Percentiles rank a stretch among this genome's conserved stretches.
These are phyloP conservation scores for Lentinus polychrous DNA, from an alignment of 1,284 basidiomycete genomes.

Conservation along the genomic window DNA sequence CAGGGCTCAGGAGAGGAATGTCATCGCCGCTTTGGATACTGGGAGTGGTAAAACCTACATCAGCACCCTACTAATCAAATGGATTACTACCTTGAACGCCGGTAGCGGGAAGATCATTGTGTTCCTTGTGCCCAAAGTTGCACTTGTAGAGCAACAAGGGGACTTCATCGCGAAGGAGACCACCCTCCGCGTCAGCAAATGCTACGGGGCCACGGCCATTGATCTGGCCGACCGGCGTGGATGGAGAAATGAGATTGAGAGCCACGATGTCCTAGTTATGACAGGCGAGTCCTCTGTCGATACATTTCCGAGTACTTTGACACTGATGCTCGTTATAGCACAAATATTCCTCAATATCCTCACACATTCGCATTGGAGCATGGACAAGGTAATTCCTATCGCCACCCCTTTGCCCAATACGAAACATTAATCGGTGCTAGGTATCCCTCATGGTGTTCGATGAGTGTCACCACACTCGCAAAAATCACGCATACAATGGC, in stretches of 20 bases:
- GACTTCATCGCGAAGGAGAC: slow-evolving; percentile 62
- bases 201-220: slow-evolving; percentile 63
- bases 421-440: slow-evolving; percentile 26
- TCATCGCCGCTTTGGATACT: slow-evolving; percentile 74
- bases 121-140: slow-evolving; percentile 78
- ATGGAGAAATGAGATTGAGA: slow-evolving; percentile 60
- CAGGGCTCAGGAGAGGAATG: slow-evolving; percentile 62
- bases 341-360: slow-evolving; percentile 77
- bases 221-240: slow-evolving; percentile 58
- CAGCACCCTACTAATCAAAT: slow-evolving; percentile 70
- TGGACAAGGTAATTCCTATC: slow-evolving; percentile 42
- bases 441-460: slow-evolving; percentile 77
- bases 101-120: slow-evolving; percentile 48
- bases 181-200: slow-evolving; percentile 54
- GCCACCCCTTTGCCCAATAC: no score
- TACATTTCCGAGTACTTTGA: slow-evolving; percentile 1
- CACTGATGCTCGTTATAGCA: slow-evolving; percentile 34
- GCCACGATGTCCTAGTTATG: slow-evolving; percentile 74
- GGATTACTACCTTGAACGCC: slow-evolving; percentile 48
- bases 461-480: slow-evolving; percentile 74
- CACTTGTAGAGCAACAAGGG: slow-evolving; percentile 77
- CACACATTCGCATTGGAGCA: slow-evolving; percentile 71
- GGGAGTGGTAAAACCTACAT: slow-evolving; percentile 83
- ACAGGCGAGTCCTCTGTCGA: slow-evolving; percentile 50
- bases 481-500: slow-evolving; percentile 75